Conservation (phyloP, 805 yeast species). For the Ogataea ramenticola region DNA sequence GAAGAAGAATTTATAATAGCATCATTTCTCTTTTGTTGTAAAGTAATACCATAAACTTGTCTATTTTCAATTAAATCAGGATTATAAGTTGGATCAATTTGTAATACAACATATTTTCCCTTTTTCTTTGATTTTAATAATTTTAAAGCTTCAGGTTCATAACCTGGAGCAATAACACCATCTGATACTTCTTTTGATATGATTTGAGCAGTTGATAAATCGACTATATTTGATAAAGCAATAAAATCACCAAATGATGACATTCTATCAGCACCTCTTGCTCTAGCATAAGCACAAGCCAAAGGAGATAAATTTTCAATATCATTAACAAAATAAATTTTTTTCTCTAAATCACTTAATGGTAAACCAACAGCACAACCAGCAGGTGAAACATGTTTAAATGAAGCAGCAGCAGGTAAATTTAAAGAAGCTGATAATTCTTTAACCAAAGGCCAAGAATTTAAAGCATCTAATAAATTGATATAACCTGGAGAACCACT, state of each 20-base stretch:
- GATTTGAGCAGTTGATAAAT: slow-evolving; percentile 91
- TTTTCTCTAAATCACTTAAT: slow-evolving; percentile 82
- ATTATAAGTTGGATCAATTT: slow-evolving; percentile 89
- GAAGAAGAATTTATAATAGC: slow-evolving; percentile 88
- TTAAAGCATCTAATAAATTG: slow-evolving; percentile 91
- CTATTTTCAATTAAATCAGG: slow-evolving; percentile 82
- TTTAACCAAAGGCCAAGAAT: slow-evolving; percentile 98
- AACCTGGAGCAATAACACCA: slow-evolving; percentile 99
- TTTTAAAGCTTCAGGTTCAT: slow-evolving; percentile 84
- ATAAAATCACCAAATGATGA: slow-evolving; percentile 98
- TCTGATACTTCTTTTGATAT: slow-evolving; percentile 96
- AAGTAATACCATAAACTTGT: slow-evolving; percentile 91
- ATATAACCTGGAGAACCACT: slow-evolving; percentile 97
- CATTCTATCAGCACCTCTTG: slow-evolving; percentile 99
- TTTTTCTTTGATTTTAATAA: slow-evolving; percentile 87
- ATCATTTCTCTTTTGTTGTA: slow-evolving; percentile 96
- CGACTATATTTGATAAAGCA: slow-evolving; percentile 94
- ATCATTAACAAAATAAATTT: slow-evolving; percentile 90
- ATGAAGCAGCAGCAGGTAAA: slow-evolving; percentile 97
- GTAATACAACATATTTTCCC: slow-evolving; percentile 94
- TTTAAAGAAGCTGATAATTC: slow-evolving; percentile 91
- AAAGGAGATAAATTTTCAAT: slow-evolving; percentile 93
- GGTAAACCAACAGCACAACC: slow-evolving; percentile 98
- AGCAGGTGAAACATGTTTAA: slow-evolving; percentile 98
- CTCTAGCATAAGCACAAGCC: slow-evolving; percentile 98